phyloP scores from a whole-genome alignment of 2,329 filamentous ascomycete genomes.

The Akanthomyces dipterigenus region DNA sequence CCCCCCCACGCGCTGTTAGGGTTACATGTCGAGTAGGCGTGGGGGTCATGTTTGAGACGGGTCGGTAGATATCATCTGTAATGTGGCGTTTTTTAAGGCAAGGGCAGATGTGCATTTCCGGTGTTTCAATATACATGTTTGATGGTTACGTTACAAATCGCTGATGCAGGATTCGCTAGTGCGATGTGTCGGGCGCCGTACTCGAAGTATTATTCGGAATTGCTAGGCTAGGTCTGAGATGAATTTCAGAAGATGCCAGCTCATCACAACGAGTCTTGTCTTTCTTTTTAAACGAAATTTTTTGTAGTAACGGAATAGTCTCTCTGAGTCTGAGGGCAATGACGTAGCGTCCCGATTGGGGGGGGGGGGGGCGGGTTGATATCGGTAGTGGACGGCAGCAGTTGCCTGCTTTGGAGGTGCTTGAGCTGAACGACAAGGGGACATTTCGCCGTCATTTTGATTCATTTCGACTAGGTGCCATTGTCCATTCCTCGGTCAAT shows the following conservation, averaged over 20 bases:
- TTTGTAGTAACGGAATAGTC: no score
- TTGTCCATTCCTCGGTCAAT: not conserved
- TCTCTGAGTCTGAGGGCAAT: not conserved
- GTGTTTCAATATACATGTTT: not conserved
- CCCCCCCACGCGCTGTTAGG: not conserved
- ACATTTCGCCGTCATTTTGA: slow-evolving; percentile 3
- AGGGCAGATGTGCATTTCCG: not conserved
- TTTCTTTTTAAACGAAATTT: no score
- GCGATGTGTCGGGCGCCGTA: not conserved
- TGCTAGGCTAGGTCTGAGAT: not conserved
- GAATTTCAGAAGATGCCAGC: not conserved
- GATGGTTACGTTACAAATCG: slow-evolving; percentile 9
- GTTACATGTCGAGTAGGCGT: not conserved
- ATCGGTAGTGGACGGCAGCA: not conserved
- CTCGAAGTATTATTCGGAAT: not conserved
- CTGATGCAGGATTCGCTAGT: not conserved
- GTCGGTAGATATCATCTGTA: slow-evolving; percentile 6
- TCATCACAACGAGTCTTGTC: not conserved
- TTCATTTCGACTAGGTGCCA: not conserved
- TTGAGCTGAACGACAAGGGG: not conserved
- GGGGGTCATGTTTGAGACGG: not conserved
- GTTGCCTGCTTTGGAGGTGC: not conserved
- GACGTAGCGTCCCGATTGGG: not conserved
- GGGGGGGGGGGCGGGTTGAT: not conserved
- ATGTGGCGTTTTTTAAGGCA: slow-evolving; percentile 7